Percentiles rank a stretch among this genome's conserved stretches.
phyloP scores from a whole-genome alignment of 805 yeast genomes.

The Kodamaea hsintzibuensis region DNA sequence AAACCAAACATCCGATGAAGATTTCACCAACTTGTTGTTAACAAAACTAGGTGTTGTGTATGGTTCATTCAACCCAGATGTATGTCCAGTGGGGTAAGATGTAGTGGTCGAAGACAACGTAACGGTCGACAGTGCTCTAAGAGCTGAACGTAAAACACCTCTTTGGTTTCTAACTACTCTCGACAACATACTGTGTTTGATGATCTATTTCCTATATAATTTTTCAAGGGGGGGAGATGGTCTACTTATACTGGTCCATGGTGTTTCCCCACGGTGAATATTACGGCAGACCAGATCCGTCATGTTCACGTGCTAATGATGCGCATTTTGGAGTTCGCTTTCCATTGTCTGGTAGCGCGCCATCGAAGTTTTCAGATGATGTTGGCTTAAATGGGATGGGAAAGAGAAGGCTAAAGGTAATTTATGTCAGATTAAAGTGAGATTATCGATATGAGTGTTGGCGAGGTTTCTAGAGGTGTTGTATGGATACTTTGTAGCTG shows the following conservation, averaged over 20 bases:
- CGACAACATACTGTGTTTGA: slow-evolving; percentile 4
- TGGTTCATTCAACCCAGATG: slow-evolving; percentile 36
- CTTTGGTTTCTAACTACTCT: slow-evolving; percentile 8
- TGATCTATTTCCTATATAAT: neutral
- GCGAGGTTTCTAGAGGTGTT: neutral
- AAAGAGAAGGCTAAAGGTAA: neutral
- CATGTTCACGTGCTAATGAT: slow-evolving; percentile 4
- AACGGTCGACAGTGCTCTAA: slow-evolving; percentile 12
- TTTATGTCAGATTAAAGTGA: neutral
- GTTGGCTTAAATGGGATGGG: neutral
- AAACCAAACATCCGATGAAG: slow-evolving; percentile 57
- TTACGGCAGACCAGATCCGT: slow-evolving; percentile 10
- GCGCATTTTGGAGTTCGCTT: slow-evolving; percentile 2
- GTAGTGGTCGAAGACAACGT: slow-evolving; percentile 34
- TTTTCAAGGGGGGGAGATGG: neutral
- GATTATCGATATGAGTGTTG: neutral
- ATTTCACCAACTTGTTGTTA: slow-evolving; percentile 52
- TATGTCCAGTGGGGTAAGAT: slow-evolving; percentile 44
- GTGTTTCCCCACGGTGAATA: slow-evolving; percentile 3
- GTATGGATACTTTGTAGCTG: neutral
- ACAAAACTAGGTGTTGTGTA: slow-evolving; percentile 52
- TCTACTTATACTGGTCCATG: neutral
- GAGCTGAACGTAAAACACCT: slow-evolving; percentile 3
- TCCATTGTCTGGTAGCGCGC: neutral
- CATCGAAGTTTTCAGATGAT: neutral